These are phyloP conservation scores for Cynara cardunculus DNA, from an alignment of 129 eudicot species.

Conservation along the genomic window DNA sequence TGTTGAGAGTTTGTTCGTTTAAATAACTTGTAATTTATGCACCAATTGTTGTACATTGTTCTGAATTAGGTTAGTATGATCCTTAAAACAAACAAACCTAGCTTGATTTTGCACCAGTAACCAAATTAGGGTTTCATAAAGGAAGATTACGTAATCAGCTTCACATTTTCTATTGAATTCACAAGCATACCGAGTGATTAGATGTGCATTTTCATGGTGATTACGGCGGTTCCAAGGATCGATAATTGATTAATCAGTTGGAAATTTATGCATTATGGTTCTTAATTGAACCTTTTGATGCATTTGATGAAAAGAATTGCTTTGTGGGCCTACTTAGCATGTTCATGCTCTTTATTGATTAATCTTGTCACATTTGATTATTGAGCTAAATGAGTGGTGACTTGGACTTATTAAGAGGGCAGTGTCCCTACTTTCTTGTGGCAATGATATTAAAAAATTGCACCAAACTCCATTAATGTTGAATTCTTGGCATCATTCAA, in stretches of 20 bases:
- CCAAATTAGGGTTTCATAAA: not conserved
- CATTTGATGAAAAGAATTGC: not conserved
- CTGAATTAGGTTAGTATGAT: not conserved
- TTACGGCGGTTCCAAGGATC: not conserved
- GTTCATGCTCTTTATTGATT: not conserved
- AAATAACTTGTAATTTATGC: not conserved
- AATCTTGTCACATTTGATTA: slow-evolving; percentile 17
- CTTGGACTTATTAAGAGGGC: slow-evolving; percentile 3
- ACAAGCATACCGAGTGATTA: not conserved
- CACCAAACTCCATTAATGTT: slow-evolving; percentile 16
- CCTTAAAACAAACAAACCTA: not conserved
- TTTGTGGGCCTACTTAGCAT: slow-evolving; percentile 3
- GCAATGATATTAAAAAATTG: slow-evolving; percentile 7
- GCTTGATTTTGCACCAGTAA: not conserved
- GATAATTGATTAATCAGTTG: not conserved
- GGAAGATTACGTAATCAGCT: not conserved
- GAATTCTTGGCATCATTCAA: slow-evolving; percentile 18
- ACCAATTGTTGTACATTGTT: slow-evolving; percentile 6
- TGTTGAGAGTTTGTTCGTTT: not conserved
- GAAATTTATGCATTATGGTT: not conserved
- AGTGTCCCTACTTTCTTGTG: slow-evolving; percentile 10
- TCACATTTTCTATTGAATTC: not conserved
- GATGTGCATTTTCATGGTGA: not conserved
- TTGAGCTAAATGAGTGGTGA: not conserved
- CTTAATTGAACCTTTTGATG: not conserved